Evolutionary conservation across 176 grass and related monocot species (phyloP).

Genomic region (Microstegium vimineum): DNA sequence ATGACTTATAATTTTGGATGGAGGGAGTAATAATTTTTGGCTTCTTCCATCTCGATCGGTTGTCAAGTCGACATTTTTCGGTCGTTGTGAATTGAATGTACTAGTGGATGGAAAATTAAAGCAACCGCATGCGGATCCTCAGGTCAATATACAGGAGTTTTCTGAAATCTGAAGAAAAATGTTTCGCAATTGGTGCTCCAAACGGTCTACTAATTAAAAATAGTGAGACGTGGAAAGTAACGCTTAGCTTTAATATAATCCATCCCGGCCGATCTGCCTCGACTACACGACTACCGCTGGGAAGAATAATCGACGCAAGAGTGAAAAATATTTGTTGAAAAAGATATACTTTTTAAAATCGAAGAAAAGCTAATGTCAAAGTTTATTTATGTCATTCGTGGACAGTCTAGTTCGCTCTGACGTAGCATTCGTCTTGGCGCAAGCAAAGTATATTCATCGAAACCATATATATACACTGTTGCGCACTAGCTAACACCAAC

Average conservation of each 20-base stretch:
- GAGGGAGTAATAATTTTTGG: too few species aligned
- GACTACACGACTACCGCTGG: not conserved
- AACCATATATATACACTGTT: not conserved
- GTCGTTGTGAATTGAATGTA: too few species aligned
- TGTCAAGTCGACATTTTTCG: too few species aligned
- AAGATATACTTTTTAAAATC: not conserved
- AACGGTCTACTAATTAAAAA: not conserved
- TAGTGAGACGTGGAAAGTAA: not conserved
- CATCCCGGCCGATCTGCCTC: not conserved
- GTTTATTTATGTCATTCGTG: not conserved
- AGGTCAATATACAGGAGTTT: too few species aligned
- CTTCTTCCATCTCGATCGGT: too few species aligned
- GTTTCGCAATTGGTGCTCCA: too few species aligned
- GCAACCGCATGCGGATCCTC: too few species aligned
- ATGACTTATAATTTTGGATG: too few species aligned
- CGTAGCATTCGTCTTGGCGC: not conserved
- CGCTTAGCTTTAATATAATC: not conserved
- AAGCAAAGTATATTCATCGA: constrained; percentile 1
- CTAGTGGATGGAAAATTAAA: too few species aligned
- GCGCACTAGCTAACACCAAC: not conserved
- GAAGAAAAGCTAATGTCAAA: not conserved
- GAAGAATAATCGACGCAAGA: not conserved
- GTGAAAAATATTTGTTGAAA: not conserved
- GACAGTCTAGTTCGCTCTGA: not conserved
- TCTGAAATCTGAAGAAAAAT: not conserved